Percentiles rank a stretch among this genome's conserved stretches.
phyloP scores from a whole-genome alignment of 495 filamentous ascomycete genomes.

The Hypoxylon trugodes region DNA sequence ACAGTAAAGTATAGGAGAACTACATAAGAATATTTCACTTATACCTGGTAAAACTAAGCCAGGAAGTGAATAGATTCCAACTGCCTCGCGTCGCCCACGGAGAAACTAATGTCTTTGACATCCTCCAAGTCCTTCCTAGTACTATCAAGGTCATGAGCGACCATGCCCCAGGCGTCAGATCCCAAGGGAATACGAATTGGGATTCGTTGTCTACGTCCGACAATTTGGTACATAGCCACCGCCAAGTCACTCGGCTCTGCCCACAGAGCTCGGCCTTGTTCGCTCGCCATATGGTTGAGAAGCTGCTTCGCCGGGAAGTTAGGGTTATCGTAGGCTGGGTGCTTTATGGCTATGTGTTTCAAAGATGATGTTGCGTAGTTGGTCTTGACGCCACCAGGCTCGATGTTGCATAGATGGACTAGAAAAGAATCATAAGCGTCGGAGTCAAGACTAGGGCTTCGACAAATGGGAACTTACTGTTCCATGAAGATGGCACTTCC shows the following conservation, averaged over 20 bases:
- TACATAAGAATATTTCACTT: too few relatives aligned
- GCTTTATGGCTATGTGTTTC: slow-evolving; percentile 30
- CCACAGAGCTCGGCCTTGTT: slow-evolving; percentile 43
- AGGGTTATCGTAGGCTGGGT: slow-evolving; percentile 51
- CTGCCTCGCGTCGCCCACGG: slow-evolving; percentile 43
- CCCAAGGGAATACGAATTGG: slow-evolving; percentile 58
- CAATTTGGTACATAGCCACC: slow-evolving; percentile 48
- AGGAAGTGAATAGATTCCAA: slow-evolving; percentile 40
- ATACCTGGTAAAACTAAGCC: too few relatives aligned
- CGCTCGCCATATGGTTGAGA: slow-evolving; percentile 45
- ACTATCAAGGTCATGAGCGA: slow-evolving; percentile 34
- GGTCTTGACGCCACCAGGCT: slow-evolving; percentile 62
- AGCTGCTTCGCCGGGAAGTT: slow-evolving; percentile 50
- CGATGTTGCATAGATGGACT: slow-evolving; percentile 58
- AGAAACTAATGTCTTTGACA: slow-evolving; percentile 47
- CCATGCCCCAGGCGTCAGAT: slow-evolving; percentile 51
- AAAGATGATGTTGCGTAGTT: slow-evolving; percentile 46
- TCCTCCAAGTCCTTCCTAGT: slow-evolving; percentile 45
- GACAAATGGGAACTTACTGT: slow-evolving; percentile 40
- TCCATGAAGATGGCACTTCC: slow-evolving; percentile 62
- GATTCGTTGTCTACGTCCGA: slow-evolving; percentile 46
- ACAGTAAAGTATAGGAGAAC: too few relatives aligned
- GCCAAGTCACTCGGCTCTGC: slow-evolving; percentile 50
- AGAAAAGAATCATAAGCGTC: background rate
- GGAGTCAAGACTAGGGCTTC: background rate